Evolutionary conservation across 2,329 filamentous ascomycete species (phyloP), one percentile per base, ranked within the genome.

Genomic region (Mycosphaerella arachidis): DNA sequence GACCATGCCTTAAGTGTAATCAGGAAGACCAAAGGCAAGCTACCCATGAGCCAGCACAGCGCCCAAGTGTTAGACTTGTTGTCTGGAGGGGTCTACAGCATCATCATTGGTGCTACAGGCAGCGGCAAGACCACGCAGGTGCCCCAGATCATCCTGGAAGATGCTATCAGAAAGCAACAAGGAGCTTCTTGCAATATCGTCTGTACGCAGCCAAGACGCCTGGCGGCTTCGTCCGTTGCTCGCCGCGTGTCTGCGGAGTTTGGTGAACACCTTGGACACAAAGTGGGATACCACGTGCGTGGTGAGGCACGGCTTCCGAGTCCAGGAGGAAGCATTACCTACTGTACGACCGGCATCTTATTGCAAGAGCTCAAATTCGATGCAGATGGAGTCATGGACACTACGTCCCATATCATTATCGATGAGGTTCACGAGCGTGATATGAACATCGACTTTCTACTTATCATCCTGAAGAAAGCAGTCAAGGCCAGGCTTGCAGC

Each of bases 141-240:
- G 8, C 80, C 81, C n/a, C 81, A 82, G 61, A 79, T 83, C n/a
- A 60, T 83, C 29, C 68, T 83, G 1, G 79, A 82, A n/a, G 67
- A 81, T 57, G 75, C 76, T 2, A 79, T 79, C 48, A 63, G 69
- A 6, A 59, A 63, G 5, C 75, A 74, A 1, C 55, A 62, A 13
- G 79, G 78, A n/a, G 74, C 72, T 5, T 56, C 65, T 29, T 82
- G 80, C 67, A 80, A 79, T 58, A 74, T 82, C 55, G 73, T 83
- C 7, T 81, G 79, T 62, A 79, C 80, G 5, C 80, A 82, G 57
- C 79, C 79, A 29, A 74, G 79, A 50, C 73, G 78, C 10, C 77
- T 81, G 48, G 79, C 79, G 27, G 79, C 79, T 12, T 77, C 72
- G 1, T 76, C 78, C 6, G 75, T 81, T 6, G 79, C 79, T 18